Evolutionary conservation across 495 filamentous ascomycete species (phyloP), one percentile per base, ranked within the genome.

Genomic region (Aspergillus ostianus): DNA sequence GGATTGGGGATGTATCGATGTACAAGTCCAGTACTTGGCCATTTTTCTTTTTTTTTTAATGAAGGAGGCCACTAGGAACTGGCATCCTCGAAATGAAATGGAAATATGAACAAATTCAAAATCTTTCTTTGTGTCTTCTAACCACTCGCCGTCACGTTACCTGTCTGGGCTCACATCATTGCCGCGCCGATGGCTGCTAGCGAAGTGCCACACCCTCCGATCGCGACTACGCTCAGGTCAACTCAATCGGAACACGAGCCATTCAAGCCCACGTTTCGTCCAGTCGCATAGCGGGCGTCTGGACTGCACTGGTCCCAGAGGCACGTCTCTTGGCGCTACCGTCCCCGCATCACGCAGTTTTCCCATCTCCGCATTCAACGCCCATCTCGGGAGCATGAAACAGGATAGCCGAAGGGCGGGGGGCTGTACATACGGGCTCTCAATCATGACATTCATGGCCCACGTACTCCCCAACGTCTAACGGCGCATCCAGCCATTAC

Each of bases 1-100:
- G 74, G 75, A 73, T 73, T 68, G 74, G 73, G 64, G 74, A 73
- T 77, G 75, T 74, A 72, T 78, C 74, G 74, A 73, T 78, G 75
- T 73, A 70, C 68, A 67, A 67, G 65, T 78, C 75, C 66, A 75
- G 70, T 51, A 67, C 68, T 65, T 68, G 65, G 66, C 59, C 65
- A 62, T 63, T 65, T 65, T 57, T 47, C n/a, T n/a, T 26, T 63
- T 61, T 60, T 63, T 74, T 71, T 70, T 70, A 62, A 77, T 70
- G 71, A 69, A 61, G 70, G 72, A 66, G 64, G 71, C 67, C 69
- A 66, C 61, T 64, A 57, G 67, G 69, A 77, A 63, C 65, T 71
- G 75, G 76, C 67, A 67, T 70, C 73, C 68, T 75, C 60, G 67
- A 68, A 77, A 79, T 77, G 75, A 77, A 77, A 76, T 73, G 74